phyloP scores from a whole-genome alignment of 2,329 filamentous ascomycete species.

The Calonectria ilicicola region DNA sequence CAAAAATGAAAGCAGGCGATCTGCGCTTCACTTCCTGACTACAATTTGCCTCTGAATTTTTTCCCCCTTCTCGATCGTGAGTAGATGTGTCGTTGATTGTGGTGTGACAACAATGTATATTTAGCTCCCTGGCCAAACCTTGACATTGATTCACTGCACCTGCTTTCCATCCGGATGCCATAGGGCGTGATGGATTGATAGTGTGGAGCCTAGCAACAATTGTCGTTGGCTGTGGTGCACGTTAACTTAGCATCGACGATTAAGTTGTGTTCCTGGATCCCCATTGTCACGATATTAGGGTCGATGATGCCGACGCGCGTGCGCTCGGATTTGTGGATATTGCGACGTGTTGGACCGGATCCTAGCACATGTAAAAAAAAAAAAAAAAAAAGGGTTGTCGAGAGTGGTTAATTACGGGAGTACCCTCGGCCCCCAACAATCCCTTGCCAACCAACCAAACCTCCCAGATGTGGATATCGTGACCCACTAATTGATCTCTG shows the following conservation, averaged over 20 bases:
- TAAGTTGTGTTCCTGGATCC: constrained; percentile 9
- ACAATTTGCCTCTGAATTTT: neutral
- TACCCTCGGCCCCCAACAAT: constrained; percentile 39
- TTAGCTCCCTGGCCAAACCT: neutral
- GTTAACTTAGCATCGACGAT: constrained; percentile 8
- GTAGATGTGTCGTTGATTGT: neutral
- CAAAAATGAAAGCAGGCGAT: constrained; percentile 26
- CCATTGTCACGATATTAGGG: neutral
- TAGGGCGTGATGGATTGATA: neutral
- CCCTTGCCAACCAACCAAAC: constrained; percentile 4
- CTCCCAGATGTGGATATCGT: constrained; percentile 1
- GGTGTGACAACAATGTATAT: neutral
- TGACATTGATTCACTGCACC: neutral
- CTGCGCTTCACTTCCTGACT: neutral
- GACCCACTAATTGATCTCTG: neutral
- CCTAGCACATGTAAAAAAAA: constrained; percentile 3
- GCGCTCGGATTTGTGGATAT: constrained; percentile 6
- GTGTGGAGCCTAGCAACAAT: neutral
- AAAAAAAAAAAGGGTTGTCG: neutral
- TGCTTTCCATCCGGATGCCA: neutral
- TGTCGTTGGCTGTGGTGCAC: neutral
- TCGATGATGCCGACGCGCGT: constrained; percentile 8
- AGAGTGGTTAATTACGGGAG: constrained; percentile 12
- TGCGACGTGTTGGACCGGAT: neutral
- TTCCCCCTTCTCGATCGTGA: neutral